phyloP scores from a whole-genome alignment of 208 protist species.

The Trypanosoma caninum region DNA sequence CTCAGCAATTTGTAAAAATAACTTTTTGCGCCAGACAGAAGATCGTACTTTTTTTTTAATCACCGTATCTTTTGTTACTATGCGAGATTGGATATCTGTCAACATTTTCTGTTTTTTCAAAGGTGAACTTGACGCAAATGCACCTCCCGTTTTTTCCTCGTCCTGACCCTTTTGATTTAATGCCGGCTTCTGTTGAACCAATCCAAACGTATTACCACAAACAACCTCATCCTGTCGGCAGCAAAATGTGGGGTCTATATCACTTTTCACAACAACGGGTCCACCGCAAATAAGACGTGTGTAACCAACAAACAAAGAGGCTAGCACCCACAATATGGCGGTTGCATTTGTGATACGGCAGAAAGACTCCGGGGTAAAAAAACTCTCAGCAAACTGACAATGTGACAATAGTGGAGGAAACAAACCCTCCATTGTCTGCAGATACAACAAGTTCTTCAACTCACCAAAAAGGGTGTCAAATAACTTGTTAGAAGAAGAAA shows the following conservation, averaged over 20 bases:
- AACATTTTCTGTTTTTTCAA: too few species aligned
- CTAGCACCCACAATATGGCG: slow-evolving; percentile 49
- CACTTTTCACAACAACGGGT: slow-evolving; percentile 8
- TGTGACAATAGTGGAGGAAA: slow-evolving; percentile 60
- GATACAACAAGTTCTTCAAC: slow-evolving; percentile 40
- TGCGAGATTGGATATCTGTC: too few species aligned
- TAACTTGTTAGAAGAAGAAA: neutral
- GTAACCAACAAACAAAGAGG: slow-evolving; percentile 53
- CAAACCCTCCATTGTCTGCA: slow-evolving; percentile 55
- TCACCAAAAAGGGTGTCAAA: slow-evolving; percentile 31
- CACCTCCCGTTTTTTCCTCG: too few species aligned
- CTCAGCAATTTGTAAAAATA: neutral
- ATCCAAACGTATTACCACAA: neutral
- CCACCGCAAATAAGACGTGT: slow-evolving; percentile 16
- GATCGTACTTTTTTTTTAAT: slow-evolving; percentile 11
- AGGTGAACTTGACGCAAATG: too few species aligned
- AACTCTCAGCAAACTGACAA: slow-evolving; percentile 41
- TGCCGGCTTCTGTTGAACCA: neutral
- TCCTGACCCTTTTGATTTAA: too few species aligned
- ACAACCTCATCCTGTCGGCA: slow-evolving; percentile 23
- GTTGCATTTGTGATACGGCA: slow-evolving; percentile 25
- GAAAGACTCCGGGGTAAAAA: slow-evolving; percentile 30
- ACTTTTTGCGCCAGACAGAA: neutral
- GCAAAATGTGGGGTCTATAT: slow-evolving; percentile 28
- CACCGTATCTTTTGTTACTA: slow-evolving; percentile 6